Percentiles rank a stretch among this genome's conserved stretches.
phyloP scores from a whole-genome alignment of 768 basidiomycete species.

The Crucibulum laeve region DNA sequence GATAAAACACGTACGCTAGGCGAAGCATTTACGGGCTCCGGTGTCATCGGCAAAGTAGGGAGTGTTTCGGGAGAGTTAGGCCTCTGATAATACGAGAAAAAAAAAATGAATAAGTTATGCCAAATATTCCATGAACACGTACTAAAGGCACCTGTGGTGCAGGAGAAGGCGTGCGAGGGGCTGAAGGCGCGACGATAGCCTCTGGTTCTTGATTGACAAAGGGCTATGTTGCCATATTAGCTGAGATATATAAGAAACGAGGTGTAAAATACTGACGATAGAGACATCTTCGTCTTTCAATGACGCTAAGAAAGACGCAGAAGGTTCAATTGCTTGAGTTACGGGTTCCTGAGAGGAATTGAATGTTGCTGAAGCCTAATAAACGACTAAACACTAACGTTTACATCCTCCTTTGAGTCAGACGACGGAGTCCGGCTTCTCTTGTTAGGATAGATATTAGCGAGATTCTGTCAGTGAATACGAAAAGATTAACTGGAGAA shows the following conservation, averaged over 20 bases:
- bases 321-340: not conserved
- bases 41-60: not conserved
- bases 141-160: constrained; percentile 5
- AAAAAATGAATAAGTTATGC: not conserved
- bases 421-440: constrained; percentile 28
- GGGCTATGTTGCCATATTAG: constrained; percentile 5
- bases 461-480: constrained; percentile 32
- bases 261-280: constrained; percentile 5
- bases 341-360: not conserved
- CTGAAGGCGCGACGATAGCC: constrained; percentile 8
- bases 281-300: constrained; percentile 9
- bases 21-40: not conserved
- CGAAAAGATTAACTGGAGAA: constrained; percentile 1
- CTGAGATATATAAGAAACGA: not conserved
- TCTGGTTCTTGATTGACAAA: constrained; percentile 3
- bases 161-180: constrained; percentile 18
- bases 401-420: constrained; percentile 10
- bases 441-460: constrained; percentile 41
- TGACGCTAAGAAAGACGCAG: not conserved
- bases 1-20: no score
- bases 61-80: not conserved
- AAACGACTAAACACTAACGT: not conserved
- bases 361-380: not conserved
- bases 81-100: not conserved
- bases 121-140: not conserved